These are phyloP conservation scores for Penicillium sp. DNA, from an alignment of 2,329 filamentous ascomycete genomes.

Conservation along the genomic window DNA sequence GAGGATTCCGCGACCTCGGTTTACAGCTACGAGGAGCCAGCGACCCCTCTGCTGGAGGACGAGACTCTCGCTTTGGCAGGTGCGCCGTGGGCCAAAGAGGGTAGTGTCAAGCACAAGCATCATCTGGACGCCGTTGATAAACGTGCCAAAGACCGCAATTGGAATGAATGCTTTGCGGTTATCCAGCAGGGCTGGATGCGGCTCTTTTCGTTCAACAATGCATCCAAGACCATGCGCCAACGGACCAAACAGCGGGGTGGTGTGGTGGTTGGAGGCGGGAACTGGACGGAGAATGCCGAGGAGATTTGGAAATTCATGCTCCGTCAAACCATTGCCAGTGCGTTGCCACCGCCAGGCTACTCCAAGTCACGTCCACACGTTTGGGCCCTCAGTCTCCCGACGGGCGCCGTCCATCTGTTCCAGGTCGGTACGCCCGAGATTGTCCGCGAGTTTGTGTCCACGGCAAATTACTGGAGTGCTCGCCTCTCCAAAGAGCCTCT, in stretches of 20 bases:
- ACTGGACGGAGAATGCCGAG: slow-evolving; percentile 97
- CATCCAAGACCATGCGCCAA: slow-evolving; percentile 61
- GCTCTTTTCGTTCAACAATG: slow-evolving; percentile 84
- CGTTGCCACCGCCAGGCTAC: slow-evolving; percentile 84
- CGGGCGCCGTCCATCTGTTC: slow-evolving; percentile 94
- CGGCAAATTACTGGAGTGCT: slow-evolving; percentile 96
- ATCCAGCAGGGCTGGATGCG: slow-evolving; percentile 92
- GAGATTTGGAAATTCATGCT: slow-evolving; percentile 81
- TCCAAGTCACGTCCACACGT: slow-evolving; percentile 86
- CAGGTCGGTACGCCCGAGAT: slow-evolving; percentile 94
- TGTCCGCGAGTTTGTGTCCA: slow-evolving; percentile 85
- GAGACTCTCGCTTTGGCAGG: slow-evolving; percentile 86
- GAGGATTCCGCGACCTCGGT: slow-evolving; percentile 57
- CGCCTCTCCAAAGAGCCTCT: slow-evolving; percentile 89
- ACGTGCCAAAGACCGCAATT: slow-evolving; percentile 87
- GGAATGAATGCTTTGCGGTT: slow-evolving; percentile 92
- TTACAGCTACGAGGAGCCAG: slow-evolving; percentile 54
- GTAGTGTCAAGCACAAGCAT: slow-evolving; percentile 91
- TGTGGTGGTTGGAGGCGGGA: slow-evolving; percentile 81
- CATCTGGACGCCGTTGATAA: slow-evolving; percentile 87
- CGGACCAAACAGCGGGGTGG: slow-evolving; percentile 57
- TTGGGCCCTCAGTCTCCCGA: slow-evolving; percentile 87
- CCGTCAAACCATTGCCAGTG: slow-evolving; percentile 84
- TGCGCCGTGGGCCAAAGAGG: slow-evolving; percentile 98
- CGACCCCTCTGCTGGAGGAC: slow-evolving; percentile 72